These are phyloP conservation scores for Verticillium nonalfalfae DNA, from an alignment of 2,329 filamentous ascomycete species.

Conservation along the genomic window DNA sequence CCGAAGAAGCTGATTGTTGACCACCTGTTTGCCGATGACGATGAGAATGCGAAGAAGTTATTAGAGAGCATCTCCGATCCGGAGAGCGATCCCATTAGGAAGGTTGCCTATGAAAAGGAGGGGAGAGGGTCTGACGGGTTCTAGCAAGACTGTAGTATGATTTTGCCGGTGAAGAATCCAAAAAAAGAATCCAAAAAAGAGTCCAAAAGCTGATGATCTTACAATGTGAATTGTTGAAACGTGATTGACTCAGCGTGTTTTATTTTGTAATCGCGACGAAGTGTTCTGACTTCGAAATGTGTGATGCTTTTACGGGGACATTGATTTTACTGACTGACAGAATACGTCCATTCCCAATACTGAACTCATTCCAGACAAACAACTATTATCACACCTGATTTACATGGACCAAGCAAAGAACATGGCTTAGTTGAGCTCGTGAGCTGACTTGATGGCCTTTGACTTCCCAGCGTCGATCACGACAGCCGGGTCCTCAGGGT, in stretches of 20 bases:
- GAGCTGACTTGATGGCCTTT: conserved; percentile 32
- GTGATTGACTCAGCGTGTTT: no score
- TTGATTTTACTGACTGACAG: no score
- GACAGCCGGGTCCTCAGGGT: conserved; percentile 33
- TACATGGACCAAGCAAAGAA: background rate
- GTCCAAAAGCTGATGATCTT: no score
- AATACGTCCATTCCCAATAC: background rate
- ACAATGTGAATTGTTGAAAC: no score
- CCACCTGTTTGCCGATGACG: conserved; percentile 57
- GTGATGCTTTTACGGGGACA: no score
- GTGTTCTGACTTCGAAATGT: no score
- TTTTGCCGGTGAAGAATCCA: no score
- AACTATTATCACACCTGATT: background rate
- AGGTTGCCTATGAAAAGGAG: conserved; percentile 6
- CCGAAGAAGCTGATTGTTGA: conserved; percentile 60
- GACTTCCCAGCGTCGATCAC: conserved; percentile 29
- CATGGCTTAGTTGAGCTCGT: conserved; percentile 25
- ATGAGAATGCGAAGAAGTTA: conserved; percentile 56
- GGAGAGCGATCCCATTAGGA: conserved; percentile 49
- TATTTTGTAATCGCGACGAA: no score
- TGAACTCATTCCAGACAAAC: no score
- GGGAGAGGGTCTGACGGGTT: conserved; percentile 3
- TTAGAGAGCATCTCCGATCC: conserved; percentile 55
- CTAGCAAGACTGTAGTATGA: background rate
- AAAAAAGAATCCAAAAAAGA: no score